Base-by-base conservation (phyloP, 1,139 yeast species). In the Geotrichum cucujoidarum region DNA sequence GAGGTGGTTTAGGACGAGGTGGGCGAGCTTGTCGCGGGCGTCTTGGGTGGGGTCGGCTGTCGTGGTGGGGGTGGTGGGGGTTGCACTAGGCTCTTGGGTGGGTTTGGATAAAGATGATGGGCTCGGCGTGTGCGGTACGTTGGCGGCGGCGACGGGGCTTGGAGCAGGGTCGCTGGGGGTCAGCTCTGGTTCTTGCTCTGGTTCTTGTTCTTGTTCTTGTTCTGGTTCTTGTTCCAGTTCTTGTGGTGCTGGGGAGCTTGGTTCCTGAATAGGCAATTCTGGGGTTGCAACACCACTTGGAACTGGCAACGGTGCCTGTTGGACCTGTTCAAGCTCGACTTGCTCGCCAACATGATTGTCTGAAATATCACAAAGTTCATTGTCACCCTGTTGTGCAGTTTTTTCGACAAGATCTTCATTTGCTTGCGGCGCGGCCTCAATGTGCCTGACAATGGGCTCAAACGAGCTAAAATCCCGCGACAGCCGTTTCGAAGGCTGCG, bases 1-100 rank as follows among this genome's bases (percentile, higher is more conserved):
- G 54, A 92, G 72, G 64, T 88, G 95, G 61, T 92, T 92, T 36
- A 82, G 77, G 44, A 88, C 70, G 10, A 89, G 42, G 17, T 43
- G 47, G 2, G 55, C 51, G 14, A 44, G 37, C 25, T 60, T 59
- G 31, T 59, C 56, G 11, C 56, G 44, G 24, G 48, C 42, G 24
- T 47, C 52, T 13, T 17, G 8, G 8, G 16, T 18, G 20, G 18
- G 11, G n/a, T n/a, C n/a, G n/a, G n/a, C n/a, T n/a, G n/a, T n/a
- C n/a, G n/a, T n/a, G n/a, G n/a, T n/a, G n/a, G 27, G 10, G 27
- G 8, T 24, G 27, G 27, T 10, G 27, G 10, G 6, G 27, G 27
- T 24, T 24, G 27, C n/a, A n/a, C n/a, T n/a, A n/a, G n/a, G n/a
- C n/a, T n/a, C n/a, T n/a, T n/a, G n/a, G n/a, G n/a, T n/a, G n/a